Evolutionary conservation across 2,329 filamentous ascomycete genomes (phyloP).

Genomic region (Colletotrichum siamense): DNA sequence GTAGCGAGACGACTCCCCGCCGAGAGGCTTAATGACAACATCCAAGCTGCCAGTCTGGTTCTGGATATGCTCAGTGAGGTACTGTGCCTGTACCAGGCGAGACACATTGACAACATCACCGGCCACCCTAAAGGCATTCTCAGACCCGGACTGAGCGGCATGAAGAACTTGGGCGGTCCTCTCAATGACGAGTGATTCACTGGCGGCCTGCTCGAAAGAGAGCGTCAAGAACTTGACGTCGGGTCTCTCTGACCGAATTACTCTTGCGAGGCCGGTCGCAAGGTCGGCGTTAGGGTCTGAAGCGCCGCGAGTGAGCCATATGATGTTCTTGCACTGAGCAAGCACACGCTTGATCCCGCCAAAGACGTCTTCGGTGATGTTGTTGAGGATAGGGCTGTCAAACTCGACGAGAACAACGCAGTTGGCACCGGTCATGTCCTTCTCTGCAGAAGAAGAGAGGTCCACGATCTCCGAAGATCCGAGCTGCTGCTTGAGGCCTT

Average conservation of each 20-base stretch:
- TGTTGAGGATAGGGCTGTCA: conserved; percentile 21
- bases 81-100: conserved; percentile 2
- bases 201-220: conserved; percentile 20
- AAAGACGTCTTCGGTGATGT: conserved; percentile 23
- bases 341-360: conserved; percentile 25
- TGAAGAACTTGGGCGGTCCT: not conserved
- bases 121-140: conserved; percentile 7
- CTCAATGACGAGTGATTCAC: not conserved
- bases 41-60: conserved; percentile 18
- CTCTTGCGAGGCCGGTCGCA: conserved; percentile 27
- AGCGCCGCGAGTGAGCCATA: conserved; percentile 11
- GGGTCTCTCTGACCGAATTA: conserved; percentile 24
- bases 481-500: not conserved
- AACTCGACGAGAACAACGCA: conserved; percentile 29
- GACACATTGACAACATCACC: not conserved
- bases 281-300: conserved; percentile 25
- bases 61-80: conserved; percentile 11
- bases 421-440: conserved; percentile 12
- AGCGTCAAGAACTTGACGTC: conserved; percentile 23
- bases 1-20: not conserved
- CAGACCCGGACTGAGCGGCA: not conserved
- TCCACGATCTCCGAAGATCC: not conserved
- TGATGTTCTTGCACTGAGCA: conserved; percentile 18
- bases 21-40: not conserved
- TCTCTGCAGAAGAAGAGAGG: not conserved